phyloP scores from a whole-genome alignment of 768 basidiomycete genomes.

The Trichaptum fuscoviolaceum region DNA sequence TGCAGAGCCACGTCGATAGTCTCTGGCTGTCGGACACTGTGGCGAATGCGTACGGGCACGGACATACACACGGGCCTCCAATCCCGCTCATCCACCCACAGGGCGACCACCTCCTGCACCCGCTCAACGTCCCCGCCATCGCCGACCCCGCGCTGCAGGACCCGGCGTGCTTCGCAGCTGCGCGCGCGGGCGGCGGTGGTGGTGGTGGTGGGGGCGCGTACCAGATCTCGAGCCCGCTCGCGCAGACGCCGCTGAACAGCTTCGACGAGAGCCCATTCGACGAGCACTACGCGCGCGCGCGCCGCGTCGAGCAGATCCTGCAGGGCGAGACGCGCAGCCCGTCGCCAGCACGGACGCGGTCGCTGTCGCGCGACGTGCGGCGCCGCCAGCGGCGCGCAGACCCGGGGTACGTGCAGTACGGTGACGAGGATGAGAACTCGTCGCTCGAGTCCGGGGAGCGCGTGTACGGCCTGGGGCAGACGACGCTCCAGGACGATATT shows the following conservation, averaged over 20 bases:
- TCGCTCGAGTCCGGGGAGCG: background rate
- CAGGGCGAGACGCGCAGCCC: background rate
- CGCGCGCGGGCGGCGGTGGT: slow-evolving; percentile 19
- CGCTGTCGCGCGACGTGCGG: background rate
- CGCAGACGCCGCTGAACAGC: slow-evolving; percentile 23
- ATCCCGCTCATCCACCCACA: slow-evolving; percentile 16
- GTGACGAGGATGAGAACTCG: background rate
- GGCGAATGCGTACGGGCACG: slow-evolving; percentile 2
- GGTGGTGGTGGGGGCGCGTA: no score
- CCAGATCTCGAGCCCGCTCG: slow-evolving; percentile 35
- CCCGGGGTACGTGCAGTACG: background rate
- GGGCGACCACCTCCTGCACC: slow-evolving; percentile 21
- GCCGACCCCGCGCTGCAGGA: slow-evolving; percentile 23
- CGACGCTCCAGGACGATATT: slow-evolving; percentile 19
- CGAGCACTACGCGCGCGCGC: slow-evolving; percentile 25
- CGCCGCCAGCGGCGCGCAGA: background rate
- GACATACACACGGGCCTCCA: no score
- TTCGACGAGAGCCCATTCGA: slow-evolving; percentile 21
- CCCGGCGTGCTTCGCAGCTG: slow-evolving; percentile 12
- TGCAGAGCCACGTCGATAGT: slow-evolving; percentile 4
- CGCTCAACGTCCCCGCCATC: slow-evolving; percentile 16
- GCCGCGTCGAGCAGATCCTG: slow-evolving; percentile 11
- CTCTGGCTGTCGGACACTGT: slow-evolving; percentile 15
- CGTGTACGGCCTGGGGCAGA: background rate
- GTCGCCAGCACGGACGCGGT: background rate